Evolutionary conservation across 1,284 basidiomycete species (phyloP), one percentile per base, ranked within the genome.

Genomic region (Papiliotrema flavescens): DNA sequence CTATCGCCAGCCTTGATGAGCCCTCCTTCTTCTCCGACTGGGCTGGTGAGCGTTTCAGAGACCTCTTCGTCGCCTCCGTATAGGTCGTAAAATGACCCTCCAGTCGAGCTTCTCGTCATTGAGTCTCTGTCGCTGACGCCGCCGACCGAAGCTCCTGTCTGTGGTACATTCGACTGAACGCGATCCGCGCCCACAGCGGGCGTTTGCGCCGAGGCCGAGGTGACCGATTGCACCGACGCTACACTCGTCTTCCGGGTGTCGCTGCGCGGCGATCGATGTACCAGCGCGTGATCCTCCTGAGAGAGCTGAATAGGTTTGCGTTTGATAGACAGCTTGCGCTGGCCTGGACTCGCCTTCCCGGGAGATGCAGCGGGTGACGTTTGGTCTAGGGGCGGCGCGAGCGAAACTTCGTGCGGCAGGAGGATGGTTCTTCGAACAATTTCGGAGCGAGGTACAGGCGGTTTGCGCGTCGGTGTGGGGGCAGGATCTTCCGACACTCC

Each of bases 281-380:
- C 64, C 4, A 71, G 55, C 46, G 64, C 63, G 6, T 63, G 60
- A 48, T 74, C 73, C 43, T 66, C 61, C n/a, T 56, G 47, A n/a
- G 64, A 64, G 19, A 70, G 53, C 47, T 67, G 66, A 34, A 75
- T 44, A 0, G 73, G 73, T 60, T 75, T 75, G 15, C 73, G 59
- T 45, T 67, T 64, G 55, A 72, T 62, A 3, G 66, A 68, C 19
- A 54, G 59, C 42, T 69, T 66, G 17, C 68, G 60, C 13, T 42
- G 49, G 28, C 28, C 28, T 6, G 28, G 28, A 47, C 19, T 20
- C 13, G 2, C 39, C 19, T 37, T 53, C 19, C 36, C n/a, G 24
- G 48, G 15, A 28, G 51, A 43, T 36, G 39, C 11, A 40, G 34
- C 15, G 47, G 49, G 39, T 59, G 57, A 24, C 39, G 49, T 37